Evolutionary conservation across 2,329 filamentous ascomycete species (phyloP), one percentile per base, ranked within the genome.

Genomic region (Lachnellula suecica): DNA sequence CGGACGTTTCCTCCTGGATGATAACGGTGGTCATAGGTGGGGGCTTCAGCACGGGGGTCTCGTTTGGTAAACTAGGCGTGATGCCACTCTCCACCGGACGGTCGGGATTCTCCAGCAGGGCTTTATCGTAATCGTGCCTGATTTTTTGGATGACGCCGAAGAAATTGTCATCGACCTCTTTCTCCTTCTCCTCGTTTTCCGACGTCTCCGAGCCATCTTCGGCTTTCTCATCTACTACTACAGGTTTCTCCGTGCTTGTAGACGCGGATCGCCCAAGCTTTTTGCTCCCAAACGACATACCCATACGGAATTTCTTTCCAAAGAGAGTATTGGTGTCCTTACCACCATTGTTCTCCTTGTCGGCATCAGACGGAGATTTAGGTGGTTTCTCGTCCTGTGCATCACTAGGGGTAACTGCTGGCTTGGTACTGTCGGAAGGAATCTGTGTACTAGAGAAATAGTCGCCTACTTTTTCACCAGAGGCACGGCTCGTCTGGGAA

Each of bases 241-340:
- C 81, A 0, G 89, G 85, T 68, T 94, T 95, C 54, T 88, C 83
- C 3, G 87, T 81, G 5, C 80, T 80, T 0, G 82, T 81, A 4
- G 85, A 85, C 4, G 79, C 75, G 2, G 85, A 86, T 15, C 90
- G 82, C 11, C 84, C 84, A 13, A 93, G 77, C 71, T 96, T 96
- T 75, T 95, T 97, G 64, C 86, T 87, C 60, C 87, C 85, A 64
- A 93, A 91, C 1, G 86, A 84, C 75, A 81, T 82, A 71, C 80
- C 55, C 78, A 64, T 81, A 44, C 88, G 84, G 70, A 96, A 92
- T 63, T 90, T 90, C 73, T 92, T 94, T 40, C 88, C 84, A 67
- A 96, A 95, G 5, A 90, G 75, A 2, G 81, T 85, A 50, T 77
- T 68, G 46, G 71, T 72, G 55, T 81, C 80, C 58, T 89, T 88